A percentile compares a stretch with the other conserved stretches of the same genome.
Evolutionary conservation across 1,284 basidiomycete genomes (phyloP).

Genomic region (Blastosporella zonata): DNA sequence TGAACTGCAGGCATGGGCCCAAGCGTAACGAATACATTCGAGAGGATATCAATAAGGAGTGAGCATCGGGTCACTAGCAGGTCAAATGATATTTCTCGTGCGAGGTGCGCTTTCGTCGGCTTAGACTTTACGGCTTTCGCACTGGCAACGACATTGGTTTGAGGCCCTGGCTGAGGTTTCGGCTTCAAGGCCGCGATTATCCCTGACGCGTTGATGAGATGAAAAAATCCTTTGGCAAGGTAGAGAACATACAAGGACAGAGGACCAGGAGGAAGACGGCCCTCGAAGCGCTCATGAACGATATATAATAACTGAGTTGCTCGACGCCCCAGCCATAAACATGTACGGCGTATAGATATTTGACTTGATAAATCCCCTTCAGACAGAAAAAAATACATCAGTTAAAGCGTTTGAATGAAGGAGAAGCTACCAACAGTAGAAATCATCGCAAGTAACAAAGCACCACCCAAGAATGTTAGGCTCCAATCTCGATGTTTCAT

Average conservation of each 20-base stretch:
- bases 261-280: conserved; percentile 45
- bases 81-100: conserved; percentile 69
- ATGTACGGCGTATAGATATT: conserved; percentile 52
- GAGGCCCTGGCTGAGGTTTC: conserved; percentile 24
- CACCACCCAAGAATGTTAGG: conserved; percentile 42
- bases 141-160: background rate
- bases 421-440: conserved; percentile 37
- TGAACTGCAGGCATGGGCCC: conserved; percentile 42
- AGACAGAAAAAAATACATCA: conserved; percentile 1
- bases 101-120: conserved; percentile 47
- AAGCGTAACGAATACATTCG: conserved; percentile 55
- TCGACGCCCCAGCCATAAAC: conserved; percentile 48
- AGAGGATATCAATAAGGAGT: conserved; percentile 62
- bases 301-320: conserved; percentile 50
- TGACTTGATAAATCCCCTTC: conserved; percentile 50
- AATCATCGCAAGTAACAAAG: conserved; percentile 44
- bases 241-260: conserved; percentile 39
- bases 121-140: conserved; percentile 38
- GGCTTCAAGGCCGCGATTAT: conserved; percentile 44
- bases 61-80: conserved; percentile 57
- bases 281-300: conserved; percentile 42
- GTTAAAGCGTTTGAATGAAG: background rate
- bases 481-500: conserved; percentile 44
- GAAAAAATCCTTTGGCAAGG: background rate
- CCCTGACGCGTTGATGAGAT: conserved; percentile 25